Base-by-base conservation (phyloP, 345 rosid species). In the Limnanthes douglasii region DNA sequence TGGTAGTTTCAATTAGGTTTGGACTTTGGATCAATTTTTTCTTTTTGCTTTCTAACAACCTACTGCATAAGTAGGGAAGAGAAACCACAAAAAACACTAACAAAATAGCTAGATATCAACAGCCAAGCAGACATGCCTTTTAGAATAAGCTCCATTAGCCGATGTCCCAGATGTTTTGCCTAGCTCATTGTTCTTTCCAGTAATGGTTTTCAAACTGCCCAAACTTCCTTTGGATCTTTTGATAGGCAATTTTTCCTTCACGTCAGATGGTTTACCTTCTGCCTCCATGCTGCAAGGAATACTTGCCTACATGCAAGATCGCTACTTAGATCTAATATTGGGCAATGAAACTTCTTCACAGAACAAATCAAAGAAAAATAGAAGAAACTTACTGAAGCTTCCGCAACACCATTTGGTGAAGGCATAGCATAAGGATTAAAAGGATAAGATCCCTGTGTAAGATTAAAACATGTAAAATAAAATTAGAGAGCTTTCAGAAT, bases 201-300 rank as follows among this genome's bases (percentile, higher is more conserved):
- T 80, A 41, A 80, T 84, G 86, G 77, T 70, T 60, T 69, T 90
- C 64, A 90, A 60, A 60, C 95, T 90, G 45, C 98, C 95, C 65
- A 90, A 65, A 58, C 98, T 84, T 65, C 92, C 98, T 68, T 72
- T 80, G 11, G 98, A 90, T 65, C 98, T 80, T 74, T 90, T 90
- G 51, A 84, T 77, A 27, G 98, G 94, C 62, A 90, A 58, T 43
- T 90, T 90, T 65, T 90, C 98, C 67, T 90, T 90, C 40, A 32
- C 70, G 25, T 84, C 92, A 57, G 94, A 51, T 40, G 75, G 82
- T 57, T 69, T 90, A 34, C 72, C 69, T 58, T 83, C 95, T 31
- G 68, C 59, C 50, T 88, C 97, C 34, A 57, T 52, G 51, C 56
- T 61, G 17, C 81, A 76, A 25, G 86, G 73, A 50, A 82, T 64